Conservation (phyloP, 192 early-diverging fungal species). For the Funneliformis mosseae region DNA sequence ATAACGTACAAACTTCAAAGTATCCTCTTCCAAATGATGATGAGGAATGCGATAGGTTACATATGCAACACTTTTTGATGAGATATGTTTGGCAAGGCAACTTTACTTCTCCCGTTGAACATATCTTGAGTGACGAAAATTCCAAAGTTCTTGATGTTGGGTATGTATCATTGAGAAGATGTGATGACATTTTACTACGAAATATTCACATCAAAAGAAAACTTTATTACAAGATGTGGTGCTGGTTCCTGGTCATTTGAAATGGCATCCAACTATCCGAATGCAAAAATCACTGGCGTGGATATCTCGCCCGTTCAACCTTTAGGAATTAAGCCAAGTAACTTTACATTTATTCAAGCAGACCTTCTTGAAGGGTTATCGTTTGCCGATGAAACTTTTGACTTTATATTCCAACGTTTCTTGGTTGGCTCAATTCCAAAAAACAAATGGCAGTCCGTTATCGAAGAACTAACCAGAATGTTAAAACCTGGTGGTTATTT, state of each 20-base stretch:
- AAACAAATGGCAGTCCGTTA: conserved; percentile 38
- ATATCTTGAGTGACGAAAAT: conserved; percentile 11
- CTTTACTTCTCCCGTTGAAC: conserved; percentile 38
- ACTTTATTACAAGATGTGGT: background rate
- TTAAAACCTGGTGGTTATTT: conserved; percentile 47
- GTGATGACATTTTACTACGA: no score
- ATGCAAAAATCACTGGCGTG: conserved; percentile 12
- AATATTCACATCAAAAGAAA: background rate
- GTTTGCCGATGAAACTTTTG: conserved; percentile 44
- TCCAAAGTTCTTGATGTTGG: conserved; percentile 10
- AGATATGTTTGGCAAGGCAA: conserved; percentile 40
- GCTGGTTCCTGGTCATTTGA: conserved; percentile 23
- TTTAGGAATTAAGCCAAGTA: background rate
- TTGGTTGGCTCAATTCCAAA: conserved; percentile 37
- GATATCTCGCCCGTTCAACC: conserved; percentile 23
- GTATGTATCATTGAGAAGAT: background rate
- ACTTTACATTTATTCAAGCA: conserved; percentile 24
- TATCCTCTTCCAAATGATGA: conserved; percentile 13
- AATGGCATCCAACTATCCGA: conserved; percentile 16
- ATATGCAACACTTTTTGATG: conserved; percentile 39
- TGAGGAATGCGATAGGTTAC: conserved; percentile 7
- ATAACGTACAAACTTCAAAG: background rate
- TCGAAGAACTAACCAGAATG: conserved; percentile 36
- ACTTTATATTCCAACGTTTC: conserved; percentile 45
- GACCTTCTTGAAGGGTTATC: conserved; percentile 44